phyloP scores from a whole-genome alignment of 352 stramenopile species.

The Salisapilia sapeloensis region DNA sequence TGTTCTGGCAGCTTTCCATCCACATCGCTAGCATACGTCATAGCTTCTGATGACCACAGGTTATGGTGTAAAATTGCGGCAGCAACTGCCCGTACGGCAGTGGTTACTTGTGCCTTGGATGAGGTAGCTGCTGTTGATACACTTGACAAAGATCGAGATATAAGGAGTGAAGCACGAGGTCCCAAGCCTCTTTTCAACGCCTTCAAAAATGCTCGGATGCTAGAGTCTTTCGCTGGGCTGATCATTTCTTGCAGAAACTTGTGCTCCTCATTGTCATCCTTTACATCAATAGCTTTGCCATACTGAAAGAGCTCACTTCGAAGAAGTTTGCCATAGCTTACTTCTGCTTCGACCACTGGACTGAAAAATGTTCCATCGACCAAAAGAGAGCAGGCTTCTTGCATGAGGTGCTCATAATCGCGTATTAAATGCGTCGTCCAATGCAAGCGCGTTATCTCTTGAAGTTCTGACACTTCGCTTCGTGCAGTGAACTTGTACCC shows the following conservation, averaged over 20 bases:
- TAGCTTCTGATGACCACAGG: conserved; percentile 77
- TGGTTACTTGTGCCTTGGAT: conserved; percentile 21
- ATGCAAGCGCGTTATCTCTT: conserved; percentile 27
- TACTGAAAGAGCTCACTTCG: conserved; percentile 55
- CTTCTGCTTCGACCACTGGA: conserved; percentile 27
- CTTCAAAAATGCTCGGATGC: conserved; percentile 23
- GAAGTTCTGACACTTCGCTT: conserved; percentile 46
- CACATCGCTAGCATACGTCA: conserved; percentile 37
- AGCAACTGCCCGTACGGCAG: conserved; percentile 44
- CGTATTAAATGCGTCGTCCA: conserved; percentile 44
- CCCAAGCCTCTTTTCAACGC: conserved; percentile 9
- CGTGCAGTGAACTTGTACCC: conserved; percentile 59
- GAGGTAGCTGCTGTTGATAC: conserved; percentile 13
- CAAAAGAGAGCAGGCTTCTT: conserved; percentile 30
- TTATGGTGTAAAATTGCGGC: conserved; percentile 76
- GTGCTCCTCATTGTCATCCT: conserved; percentile 37
- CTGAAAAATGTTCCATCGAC: conserved; percentile 24
- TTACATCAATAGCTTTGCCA: conserved; percentile 20
- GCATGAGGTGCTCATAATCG: conserved; percentile 19
- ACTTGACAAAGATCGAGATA: conserved; percentile 18
- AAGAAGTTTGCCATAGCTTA: conserved; percentile 27
- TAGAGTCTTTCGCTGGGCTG: conserved; percentile 14
- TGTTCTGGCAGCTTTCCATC: conserved; percentile 42
- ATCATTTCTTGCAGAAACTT: conserved; percentile 44
- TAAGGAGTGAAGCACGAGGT: conserved; percentile 3